A percentile compares a stretch with the other conserved stretches of the same genome.
Evolutionary conservation across 192 early-diverging fungal genomes (phyloP).

Genomic region (Dissophora ornata): DNA sequence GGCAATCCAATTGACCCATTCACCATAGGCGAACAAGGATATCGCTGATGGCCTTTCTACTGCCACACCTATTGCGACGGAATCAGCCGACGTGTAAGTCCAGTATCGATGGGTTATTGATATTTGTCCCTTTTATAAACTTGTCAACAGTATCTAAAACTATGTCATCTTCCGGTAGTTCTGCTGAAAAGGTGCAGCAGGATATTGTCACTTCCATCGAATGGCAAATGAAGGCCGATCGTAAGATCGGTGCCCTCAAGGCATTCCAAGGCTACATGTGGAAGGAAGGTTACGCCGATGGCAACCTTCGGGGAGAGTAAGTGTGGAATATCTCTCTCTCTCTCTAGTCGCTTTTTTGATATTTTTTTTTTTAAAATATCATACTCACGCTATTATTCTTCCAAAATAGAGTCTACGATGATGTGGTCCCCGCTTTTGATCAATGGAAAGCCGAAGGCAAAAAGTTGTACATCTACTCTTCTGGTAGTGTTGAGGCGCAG

Average conservation of each 20-base stretch:
- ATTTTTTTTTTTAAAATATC: neutral
- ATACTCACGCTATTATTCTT: neutral
- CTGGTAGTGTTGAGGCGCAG: constrained; percentile 93
- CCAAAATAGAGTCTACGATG: constrained; percentile 83
- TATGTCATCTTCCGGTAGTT: too few relatives aligned
- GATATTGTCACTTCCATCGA: constrained; percentile 75
- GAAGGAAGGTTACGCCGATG: constrained; percentile 83
- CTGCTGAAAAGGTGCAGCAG: constrained; percentile 58
- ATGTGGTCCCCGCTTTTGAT: constrained; percentile 84
- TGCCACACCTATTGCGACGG: constrained; percentile 57
- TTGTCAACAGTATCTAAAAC: too few relatives aligned
- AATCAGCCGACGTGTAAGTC: constrained; percentile 46
- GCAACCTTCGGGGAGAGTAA: constrained; percentile 80
- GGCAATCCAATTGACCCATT: neutral
- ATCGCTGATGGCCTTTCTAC: constrained; percentile 52
- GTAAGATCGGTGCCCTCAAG: constrained; percentile 92
- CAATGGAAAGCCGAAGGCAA: constrained; percentile 71
- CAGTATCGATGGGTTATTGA: neutral
- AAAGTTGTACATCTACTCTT: constrained; percentile 94
- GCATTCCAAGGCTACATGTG: constrained; percentile 97
- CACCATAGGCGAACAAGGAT: constrained; percentile 62
- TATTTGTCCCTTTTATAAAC: too few relatives aligned
- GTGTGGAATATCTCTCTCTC: constrained; percentile 32
- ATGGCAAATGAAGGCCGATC: constrained; percentile 88
- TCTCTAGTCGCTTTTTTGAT: too few relatives aligned